Evolutionary conservation across 495 filamentous ascomycete genomes (phyloP), one percentile per base, ranked within the genome.

Genomic region (Chaetomium cochliodes): DNA sequence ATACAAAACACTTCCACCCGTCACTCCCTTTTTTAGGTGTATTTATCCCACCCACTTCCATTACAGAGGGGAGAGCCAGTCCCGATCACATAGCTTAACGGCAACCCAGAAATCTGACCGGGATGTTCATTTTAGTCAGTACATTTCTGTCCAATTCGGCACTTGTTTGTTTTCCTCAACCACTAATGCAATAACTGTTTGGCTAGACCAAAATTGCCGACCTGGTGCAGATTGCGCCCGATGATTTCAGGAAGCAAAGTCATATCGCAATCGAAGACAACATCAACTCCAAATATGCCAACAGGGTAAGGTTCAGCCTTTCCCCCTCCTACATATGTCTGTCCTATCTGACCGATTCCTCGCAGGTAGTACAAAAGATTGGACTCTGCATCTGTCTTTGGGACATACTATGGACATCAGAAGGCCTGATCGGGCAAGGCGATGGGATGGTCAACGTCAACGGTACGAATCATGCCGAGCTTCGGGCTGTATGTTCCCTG

Each of bases 271-370:
- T 98, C 64, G 91, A 97, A 76, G 92, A 98, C 74, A 91, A 90
- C 66, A 92, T 98, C 78, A 96, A 98, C 69, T 84, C 86, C 62
- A 98, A 98, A 78, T 98, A 96, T 76, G 87, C 93, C 58, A 96
- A 98, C 80, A 93, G 92, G 76, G 90, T 92, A 57, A 62, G 80
- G 16, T 9, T 9, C 5, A 12, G 41, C 11, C 3, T 44, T 44
- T 44, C n/a, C 39, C 46, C 2, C 25, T 47, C 6, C 25, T 2
- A 11, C 1, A 3, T 25, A 3, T 47, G 13, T 41, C 9, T 22
- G 3, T 5, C 20, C 28, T 5, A 2, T 42, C 59, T 53, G 28
- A 52, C 65, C 25, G 37, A 22, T 53, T 41, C 54, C 5, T 47
- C 28, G 8, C 59, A 75, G 63, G 74, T 77, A 16, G 78, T 84